These are phyloP conservation scores for Gossypium sturtianum DNA, from an alignment of 345 rosid genomes.

Conservation along the genomic window DNA sequence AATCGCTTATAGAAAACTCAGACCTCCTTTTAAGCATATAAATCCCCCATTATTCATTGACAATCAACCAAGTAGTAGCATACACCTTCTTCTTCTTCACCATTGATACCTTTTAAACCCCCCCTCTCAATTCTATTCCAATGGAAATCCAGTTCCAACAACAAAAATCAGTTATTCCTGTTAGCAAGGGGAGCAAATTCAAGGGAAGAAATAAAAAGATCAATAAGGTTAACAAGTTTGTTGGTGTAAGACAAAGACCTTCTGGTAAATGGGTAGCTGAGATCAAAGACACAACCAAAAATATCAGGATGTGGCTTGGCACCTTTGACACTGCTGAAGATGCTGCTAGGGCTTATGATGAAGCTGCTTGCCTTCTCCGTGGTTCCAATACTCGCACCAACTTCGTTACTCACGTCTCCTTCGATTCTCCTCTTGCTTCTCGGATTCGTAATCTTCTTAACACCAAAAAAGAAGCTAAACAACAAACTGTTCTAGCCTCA, in stretches of 20 bases:
- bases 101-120: background rate
- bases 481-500: conserved; percentile 15
- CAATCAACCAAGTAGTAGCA: conserved; percentile 12
- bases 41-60: conserved; percentile 8
- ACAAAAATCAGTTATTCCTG: conserved; percentile 12
- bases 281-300: conserved; percentile 72
- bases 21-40: conserved; percentile 16
- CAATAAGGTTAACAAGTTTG: conserved; percentile 37
- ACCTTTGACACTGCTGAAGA: conserved; percentile 73
- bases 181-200: conserved; percentile 30
- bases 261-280: conserved; percentile 87
- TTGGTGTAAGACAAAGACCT: conserved; percentile 73
- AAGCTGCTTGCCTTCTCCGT: conserved; percentile 77
- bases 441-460: conserved; percentile 52
- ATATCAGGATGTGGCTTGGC: conserved; percentile 80
- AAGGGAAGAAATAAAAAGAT: conserved; percentile 30
- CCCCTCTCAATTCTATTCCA: background rate
- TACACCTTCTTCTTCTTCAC: conserved; percentile 1
- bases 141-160: conserved; percentile 55
- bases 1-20: conserved; percentile 16
- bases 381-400: conserved; percentile 76
- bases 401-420: conserved; percentile 44
- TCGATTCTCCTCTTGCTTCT: conserved; percentile 61
- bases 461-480: conserved; percentile 31
- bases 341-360: conserved; percentile 70